Percentiles rank a stretch among this genome's conserved stretches.
Conservation (phyloP, 2,329 filamentous ascomycete species). For the Acrodontium crateriforme region DNA sequence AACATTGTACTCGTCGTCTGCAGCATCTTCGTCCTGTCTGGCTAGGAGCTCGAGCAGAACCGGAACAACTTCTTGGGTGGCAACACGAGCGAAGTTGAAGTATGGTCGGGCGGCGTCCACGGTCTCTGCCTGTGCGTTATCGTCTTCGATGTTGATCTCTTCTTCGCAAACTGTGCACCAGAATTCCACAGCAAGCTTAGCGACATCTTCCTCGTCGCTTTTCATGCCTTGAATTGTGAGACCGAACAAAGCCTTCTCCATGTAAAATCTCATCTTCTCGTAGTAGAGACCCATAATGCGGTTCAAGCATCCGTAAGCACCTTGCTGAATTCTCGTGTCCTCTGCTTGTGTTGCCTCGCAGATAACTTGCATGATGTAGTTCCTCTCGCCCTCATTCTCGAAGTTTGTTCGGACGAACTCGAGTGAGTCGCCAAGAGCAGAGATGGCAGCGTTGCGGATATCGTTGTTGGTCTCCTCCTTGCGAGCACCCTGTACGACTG, state of each 20-base stretch:
- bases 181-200: slow-evolving; percentile 96
- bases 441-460: slow-evolving; percentile 83
- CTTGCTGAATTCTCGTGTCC: slow-evolving; percentile 84
- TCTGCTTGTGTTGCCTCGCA: slow-evolving; percentile 95
- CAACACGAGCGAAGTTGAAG: slow-evolving; percentile 91
- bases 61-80: slow-evolving; percentile 85
- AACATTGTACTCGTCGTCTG: slow-evolving; percentile 95
- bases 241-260: slow-evolving; percentile 98
- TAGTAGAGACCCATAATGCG: slow-evolving; percentile 98
- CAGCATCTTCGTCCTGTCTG: slow-evolving; percentile 94
- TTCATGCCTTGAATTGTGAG: slow-evolving; percentile 98
- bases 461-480: slow-evolving; percentile 90
- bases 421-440: slow-evolving; percentile 85
- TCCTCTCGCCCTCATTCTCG: slow-evolving; percentile 95
- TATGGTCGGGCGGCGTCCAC: slow-evolving; percentile 78
- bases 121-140: slow-evolving; percentile 67
- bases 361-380: slow-evolving; percentile 99
- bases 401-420: slow-evolving; percentile 98
- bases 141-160: slow-evolving; percentile 94
- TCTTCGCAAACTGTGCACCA: slow-evolving; percentile 99
- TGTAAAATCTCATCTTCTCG: slow-evolving; percentile 99
- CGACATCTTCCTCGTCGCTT: slow-evolving; percentile 91
- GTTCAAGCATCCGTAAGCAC: slow-evolving; percentile 93
- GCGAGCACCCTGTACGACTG: slow-evolving; percentile 90
- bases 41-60: slow-evolving; percentile 79